Base-by-base conservation (phyloP, 345 rosid species). In the Orychophragmus violaceus region DNA sequence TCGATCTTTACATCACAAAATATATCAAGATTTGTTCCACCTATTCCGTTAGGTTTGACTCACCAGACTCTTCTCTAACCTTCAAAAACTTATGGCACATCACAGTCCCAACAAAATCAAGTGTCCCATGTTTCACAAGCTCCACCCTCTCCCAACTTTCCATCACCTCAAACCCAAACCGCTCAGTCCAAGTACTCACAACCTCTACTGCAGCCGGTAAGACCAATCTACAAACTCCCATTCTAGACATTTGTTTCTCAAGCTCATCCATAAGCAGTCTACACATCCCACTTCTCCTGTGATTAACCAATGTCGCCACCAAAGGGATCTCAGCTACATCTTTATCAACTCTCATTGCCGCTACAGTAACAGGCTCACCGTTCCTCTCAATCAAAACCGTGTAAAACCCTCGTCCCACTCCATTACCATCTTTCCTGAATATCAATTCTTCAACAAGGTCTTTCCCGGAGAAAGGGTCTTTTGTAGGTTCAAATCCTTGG, bases 301-400 rank as follows among this genome's bases (percentile, higher is more conserved):
- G 59, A 5, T 50, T 75, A 44, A 67, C 55, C 74, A 82, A 66
- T 16, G 96, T 86, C n/a, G 83, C 86, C 62, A 85, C 71, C 10
- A 87, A 71, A n/a, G 94, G 90, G 30, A 87, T 63, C 83, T 89
- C 96, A 0, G 84, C 91, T 27, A 80, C 83, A 23, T 81, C 75
- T 25, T 87, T 90, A 28, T 74, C 63, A 17, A 88, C 78, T 82
- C 97, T 88, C 17, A 89, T 32, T 19, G 66, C 70, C 11, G 93
- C 97, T 58, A 80, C 89, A 1, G 83, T 75, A 11, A 87, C 25
- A 59, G 83, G 39, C 62, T 80, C 82, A 3, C 75, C 87, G 54
- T 79, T 68, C 35, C 37, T 84, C 76, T 87, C 88, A 41, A 92
- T 29, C 39, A 84, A 22, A 42, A 82, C 66, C 0, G 90, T 79